These are phyloP conservation scores for Angophora floribunda DNA, from an alignment of 345 rosid genomes.

Conservation along the genomic window DNA sequence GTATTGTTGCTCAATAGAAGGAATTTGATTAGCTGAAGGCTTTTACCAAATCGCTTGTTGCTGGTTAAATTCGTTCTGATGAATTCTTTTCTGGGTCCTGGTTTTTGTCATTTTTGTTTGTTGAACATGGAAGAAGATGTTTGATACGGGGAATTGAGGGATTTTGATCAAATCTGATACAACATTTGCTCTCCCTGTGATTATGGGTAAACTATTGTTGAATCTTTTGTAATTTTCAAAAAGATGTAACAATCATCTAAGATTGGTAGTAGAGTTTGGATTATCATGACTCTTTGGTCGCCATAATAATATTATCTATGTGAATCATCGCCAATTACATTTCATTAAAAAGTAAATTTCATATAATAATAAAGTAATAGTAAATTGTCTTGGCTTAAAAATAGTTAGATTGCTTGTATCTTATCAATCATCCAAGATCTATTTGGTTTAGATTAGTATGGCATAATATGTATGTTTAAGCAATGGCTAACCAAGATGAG, in stretches of 20 bases:
- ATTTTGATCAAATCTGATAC: neutral
- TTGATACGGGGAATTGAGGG: neutral
- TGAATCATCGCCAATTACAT: neutral
- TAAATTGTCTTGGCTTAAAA: neutral
- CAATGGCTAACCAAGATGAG: fast-evolving
- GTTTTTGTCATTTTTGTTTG: neutral
- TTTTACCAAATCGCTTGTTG: neutral
- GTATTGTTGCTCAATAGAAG: neutral
- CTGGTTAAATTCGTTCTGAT: neutral
- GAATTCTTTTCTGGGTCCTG: neutral
- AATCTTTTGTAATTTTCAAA: neutral
- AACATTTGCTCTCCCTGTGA: neutral
- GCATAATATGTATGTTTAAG: neutral
- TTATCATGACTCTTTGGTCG: neutral
- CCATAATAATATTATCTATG: neutral
- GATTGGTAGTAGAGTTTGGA: neutral
- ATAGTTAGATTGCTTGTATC: fast-evolving
- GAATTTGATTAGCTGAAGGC: neutral
- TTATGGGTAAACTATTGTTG: neutral
- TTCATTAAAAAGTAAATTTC: neutral
- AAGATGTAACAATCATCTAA: neutral
- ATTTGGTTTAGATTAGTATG: neutral
- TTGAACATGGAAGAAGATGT: neutral
- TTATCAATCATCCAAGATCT: neutral
- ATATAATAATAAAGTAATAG: neutral